Evolutionary conservation across 2,329 filamentous ascomycete genomes (phyloP).

Genomic region (Alternaria dauci): DNA sequence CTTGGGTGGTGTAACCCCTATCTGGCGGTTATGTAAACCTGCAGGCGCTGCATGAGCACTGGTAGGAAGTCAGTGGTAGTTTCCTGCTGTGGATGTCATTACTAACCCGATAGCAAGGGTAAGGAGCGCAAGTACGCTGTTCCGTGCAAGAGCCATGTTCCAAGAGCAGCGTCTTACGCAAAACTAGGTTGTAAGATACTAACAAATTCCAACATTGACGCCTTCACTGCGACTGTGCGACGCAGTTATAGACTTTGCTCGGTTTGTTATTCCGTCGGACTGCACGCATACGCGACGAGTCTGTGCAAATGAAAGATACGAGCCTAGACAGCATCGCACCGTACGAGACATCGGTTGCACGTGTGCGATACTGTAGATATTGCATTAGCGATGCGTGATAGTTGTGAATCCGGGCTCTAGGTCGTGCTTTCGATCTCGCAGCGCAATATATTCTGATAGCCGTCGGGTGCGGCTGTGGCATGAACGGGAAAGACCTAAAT

Average conservation of each 20-base stretch:
- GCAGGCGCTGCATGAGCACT: slow-evolving; percentile 35
- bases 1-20: slow-evolving; percentile 25
- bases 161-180: slow-evolving; percentile 5
- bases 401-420: slow-evolving; percentile 37
- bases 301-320: slow-evolving; percentile 49
- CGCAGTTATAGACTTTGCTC: slow-evolving; percentile 39
- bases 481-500: slow-evolving; percentile 35
- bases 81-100: background rate
- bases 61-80: slow-evolving; percentile 9
- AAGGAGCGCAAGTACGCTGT: slow-evolving; percentile 36
- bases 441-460: slow-evolving; percentile 31
- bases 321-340: slow-evolving; percentile 24
- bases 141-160: slow-evolving; percentile 38
- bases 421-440: slow-evolving; percentile 28
- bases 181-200: slow-evolving; percentile 5
- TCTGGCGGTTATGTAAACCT: slow-evolving; percentile 25
- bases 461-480: slow-evolving; percentile 28
- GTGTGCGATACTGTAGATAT: slow-evolving; percentile 26
- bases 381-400: slow-evolving; percentile 30
- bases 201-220: slow-evolving; percentile 14
- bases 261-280: slow-evolving; percentile 22
- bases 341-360: slow-evolving; percentile 29
- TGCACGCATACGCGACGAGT: slow-evolving; percentile 25
- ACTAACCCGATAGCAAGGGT: slow-evolving; percentile 37
- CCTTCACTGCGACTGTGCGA: slow-evolving; percentile 11